These are phyloP conservation scores for Ophiorrhiza pumila DNA, from an alignment of 257 asterid species.

Conservation along the genomic window DNA sequence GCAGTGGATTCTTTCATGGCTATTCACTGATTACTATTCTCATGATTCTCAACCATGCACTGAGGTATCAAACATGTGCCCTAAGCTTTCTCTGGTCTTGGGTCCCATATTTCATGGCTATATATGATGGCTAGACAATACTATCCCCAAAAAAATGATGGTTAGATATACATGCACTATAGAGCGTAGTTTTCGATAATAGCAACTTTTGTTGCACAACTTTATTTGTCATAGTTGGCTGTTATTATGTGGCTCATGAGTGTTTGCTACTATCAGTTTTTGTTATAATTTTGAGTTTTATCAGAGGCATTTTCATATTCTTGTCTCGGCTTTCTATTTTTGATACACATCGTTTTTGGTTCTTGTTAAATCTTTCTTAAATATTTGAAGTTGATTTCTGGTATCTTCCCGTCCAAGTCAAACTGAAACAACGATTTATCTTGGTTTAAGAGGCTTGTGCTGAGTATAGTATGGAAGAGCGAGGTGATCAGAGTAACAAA, in stretches of 20 bases:
- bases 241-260: neutral
- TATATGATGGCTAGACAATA: neutral
- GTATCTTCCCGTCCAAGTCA: neutral
- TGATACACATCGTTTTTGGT: neutral
- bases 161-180: neutral
- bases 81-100: neutral
- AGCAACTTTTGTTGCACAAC: neutral
- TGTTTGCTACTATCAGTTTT: neutral
- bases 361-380: neutral
- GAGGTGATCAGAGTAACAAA: neutral
- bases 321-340: neutral
- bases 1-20: slow-evolving; percentile 97
- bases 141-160: neutral
- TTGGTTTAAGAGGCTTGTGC: slow-evolving; percentile 4
- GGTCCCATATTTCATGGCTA: neutral
- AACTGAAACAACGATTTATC: neutral
- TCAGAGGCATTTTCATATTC: neutral
- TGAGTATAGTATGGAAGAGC: neutral
- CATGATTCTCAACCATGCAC: slow-evolving; percentile 94
- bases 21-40: slow-evolving; percentile 79
- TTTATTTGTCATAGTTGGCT: neutral
- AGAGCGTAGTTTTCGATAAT: neutral
- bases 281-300: neutral
- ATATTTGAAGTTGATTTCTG: neutral
- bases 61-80: slow-evolving; percentile 47